Base-by-base conservation (phyloP, 371 early-diverging fungal species). In the Mortierella polycephala region DNA sequence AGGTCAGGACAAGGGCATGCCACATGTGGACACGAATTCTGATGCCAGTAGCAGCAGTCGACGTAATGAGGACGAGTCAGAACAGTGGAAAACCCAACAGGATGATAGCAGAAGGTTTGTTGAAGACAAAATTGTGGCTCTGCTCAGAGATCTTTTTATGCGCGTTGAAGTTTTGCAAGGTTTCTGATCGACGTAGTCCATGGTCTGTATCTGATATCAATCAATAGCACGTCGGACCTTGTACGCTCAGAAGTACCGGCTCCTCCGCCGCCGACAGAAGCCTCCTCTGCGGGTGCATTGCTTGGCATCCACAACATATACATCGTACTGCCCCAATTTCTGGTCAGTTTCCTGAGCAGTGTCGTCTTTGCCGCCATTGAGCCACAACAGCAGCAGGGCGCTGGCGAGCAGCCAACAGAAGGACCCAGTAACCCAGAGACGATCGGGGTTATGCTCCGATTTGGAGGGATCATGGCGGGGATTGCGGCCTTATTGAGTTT, bases 221-320 rank as follows among this genome's bases (percentile, higher is more conserved):
- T 30, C 46, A 13, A 64, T 37, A 51, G 57, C 21, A 18, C 21
- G 52, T 54, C 57, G 23, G n/a, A 54, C 5, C 7, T 51, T 58
- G 13, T 14, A 30, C 30, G 30, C 30, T 30, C 30, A 30, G 30
- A 30, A 30, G 30, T 57, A 7, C 16, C 67, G 12, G 18, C 60
- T 2, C 13, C 57, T 20, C 12, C 64, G 30, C 60, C 42, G 14
- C 18, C 62, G 11, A 7, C 62, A 41, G 39, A 67, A 46, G 75
- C 52, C 6, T 63, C 85, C 0, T 88, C 89, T 7, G 93, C 96
- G 5, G 98, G 98, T 9, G 87, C 93, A 5, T 81, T 96, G 4
- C 82, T 98, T 13, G 98, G 98, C 0, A 96, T 97, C 55, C 97
- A 96, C 76, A 98, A 98, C 80, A 91, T 96, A 81, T 96, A 94